A percentile compares a stretch with the other conserved stretches of the same genome.
Evolutionary conservation across 2,329 filamentous ascomycete species (phyloP).

Genomic region (Neoarthrinium moseri): DNA sequence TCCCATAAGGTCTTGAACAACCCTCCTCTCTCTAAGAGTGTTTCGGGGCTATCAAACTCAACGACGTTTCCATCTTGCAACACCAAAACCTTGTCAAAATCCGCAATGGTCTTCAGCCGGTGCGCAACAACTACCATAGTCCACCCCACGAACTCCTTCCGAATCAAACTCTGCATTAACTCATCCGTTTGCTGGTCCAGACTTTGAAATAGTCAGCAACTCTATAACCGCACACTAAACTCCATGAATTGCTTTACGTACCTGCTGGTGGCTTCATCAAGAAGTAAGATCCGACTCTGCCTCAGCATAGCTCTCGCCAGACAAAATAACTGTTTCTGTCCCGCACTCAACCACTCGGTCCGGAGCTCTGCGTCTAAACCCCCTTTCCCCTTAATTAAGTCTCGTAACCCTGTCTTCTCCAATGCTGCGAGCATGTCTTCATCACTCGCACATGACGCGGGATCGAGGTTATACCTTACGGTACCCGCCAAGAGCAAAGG

Average conservation of each 20-base stretch:
- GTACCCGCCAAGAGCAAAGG: conserved; percentile 9
- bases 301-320: conserved; percentile 9
- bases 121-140: conserved; percentile 4
- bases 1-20: conserved; percentile 6
- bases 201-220: background rate
- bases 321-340: conserved; percentile 11
- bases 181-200: conserved; percentile 6
- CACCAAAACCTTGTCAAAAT: conserved; percentile 6
- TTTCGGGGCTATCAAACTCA: background rate
- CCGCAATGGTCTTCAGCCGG: background rate
- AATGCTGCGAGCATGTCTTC: conserved; percentile 7
- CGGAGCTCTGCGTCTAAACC: conserved; percentile 4
- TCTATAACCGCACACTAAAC: too few species aligned
- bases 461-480: conserved; percentile 10
- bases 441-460: background rate
- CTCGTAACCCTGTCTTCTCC: background rate
- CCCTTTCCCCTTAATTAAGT: background rate
- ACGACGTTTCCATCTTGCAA: conserved; percentile 4
- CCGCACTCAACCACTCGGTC: conserved; percentile 3
- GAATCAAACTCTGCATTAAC: background rate
- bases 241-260: background rate
- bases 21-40: background rate
- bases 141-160: conserved; percentile 4
- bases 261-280: conserved; percentile 14
- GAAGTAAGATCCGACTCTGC: conserved; percentile 5